These are phyloP conservation scores for Neurospora sp. DNA, from an alignment of 495 filamentous ascomycete species.

Conservation along the genomic window DNA sequence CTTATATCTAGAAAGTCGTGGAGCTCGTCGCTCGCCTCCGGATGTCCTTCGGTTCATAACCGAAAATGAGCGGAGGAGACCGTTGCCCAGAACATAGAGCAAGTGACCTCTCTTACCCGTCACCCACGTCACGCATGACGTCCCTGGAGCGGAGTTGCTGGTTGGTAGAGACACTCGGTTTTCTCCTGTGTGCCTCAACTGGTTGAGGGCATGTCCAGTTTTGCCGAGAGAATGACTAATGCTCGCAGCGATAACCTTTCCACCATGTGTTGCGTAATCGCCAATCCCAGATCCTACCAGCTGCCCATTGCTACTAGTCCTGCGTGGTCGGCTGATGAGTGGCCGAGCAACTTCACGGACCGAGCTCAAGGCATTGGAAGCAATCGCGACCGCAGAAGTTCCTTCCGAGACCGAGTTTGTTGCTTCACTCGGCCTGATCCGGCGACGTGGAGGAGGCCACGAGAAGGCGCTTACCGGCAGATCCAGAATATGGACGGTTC, in stretches of 20 bases:
- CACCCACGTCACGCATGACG: constrained; percentile 49
- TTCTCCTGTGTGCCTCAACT: constrained; percentile 72
- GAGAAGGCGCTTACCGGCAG: constrained; percentile 72
- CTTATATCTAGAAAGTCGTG: constrained; percentile 42
- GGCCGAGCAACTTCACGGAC: constrained; percentile 48
- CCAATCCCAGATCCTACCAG: constrained; percentile 48
- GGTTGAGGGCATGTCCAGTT: constrained; percentile 65
- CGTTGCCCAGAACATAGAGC: constrained; percentile 47
- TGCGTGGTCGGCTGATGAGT: constrained; percentile 37
- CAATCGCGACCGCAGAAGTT: constrained; percentile 41
- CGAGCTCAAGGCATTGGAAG: constrained; percentile 53
- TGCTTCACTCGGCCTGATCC: constrained; percentile 32
- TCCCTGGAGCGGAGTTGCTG: constrained; percentile 30
- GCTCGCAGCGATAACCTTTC: constrained; percentile 71
- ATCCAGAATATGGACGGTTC: constrained; percentile 88
- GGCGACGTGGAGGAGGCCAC: constrained; percentile 77
- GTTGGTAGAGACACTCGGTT: constrained; percentile 68
- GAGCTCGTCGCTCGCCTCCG: constrained; percentile 26
- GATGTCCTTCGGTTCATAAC: constrained; percentile 39
- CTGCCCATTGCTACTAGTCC: constrained; percentile 34
- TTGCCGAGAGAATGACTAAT: constrained; percentile 77
- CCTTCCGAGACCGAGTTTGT: constrained; percentile 27
- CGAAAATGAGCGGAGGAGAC: constrained; percentile 56
- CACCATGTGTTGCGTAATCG: constrained; percentile 58
- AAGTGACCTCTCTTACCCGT: constrained; percentile 41